Percentiles rank a stretch among this genome's conserved stretches.
Evolutionary conservation across 1,284 basidiomycete genomes (phyloP).

Genomic region (Butyriboletus appendiculatus): DNA sequence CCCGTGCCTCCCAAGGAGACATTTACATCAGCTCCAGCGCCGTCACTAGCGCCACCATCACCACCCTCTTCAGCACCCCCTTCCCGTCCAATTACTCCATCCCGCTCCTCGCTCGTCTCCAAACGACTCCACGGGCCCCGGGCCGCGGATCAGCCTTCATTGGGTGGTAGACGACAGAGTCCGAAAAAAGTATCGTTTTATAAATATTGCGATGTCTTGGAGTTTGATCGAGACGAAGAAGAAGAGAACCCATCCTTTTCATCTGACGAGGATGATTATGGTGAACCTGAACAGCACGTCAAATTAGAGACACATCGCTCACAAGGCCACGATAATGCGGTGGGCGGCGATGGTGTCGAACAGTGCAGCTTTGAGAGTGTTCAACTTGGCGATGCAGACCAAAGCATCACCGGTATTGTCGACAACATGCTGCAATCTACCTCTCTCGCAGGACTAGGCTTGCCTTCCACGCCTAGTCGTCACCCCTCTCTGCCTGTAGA

Average conservation of each 20-base stretch:
- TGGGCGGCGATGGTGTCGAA: constrained; percentile 21
- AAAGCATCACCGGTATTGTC: constrained; percentile 63
- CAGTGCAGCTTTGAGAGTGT: constrained; percentile 20
- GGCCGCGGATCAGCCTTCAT: constrained; percentile 47
- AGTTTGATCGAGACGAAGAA: constrained; percentile 74
- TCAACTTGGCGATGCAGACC: constrained; percentile 43
- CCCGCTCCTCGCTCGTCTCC: constrained; percentile 76
- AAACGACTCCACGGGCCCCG: constrained; percentile 84
- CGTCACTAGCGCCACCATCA: constrained; percentile 29
- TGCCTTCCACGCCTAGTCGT: constrained; percentile 32
- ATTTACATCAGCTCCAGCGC: constrained; percentile 8
- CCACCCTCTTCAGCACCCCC: constrained; percentile 29
- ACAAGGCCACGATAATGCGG: constrained; percentile 13
- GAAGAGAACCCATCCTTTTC: constrained; percentile 50
- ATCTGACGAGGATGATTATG: constrained; percentile 39
- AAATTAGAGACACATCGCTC: constrained; percentile 20
- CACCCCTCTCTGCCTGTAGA: constrained; percentile 45
- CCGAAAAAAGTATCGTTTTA: constrained; percentile 88
- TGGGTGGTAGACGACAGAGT: constrained; percentile 49
- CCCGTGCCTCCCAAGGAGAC: constrained; percentile 29
- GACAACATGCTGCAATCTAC: constrained; percentile 54
- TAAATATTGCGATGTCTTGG: constrained; percentile 84
- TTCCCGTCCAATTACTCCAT: constrained; percentile 49
- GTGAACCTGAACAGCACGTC: constrained; percentile 23
- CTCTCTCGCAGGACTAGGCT: constrained; percentile 26